Percentiles rank a stretch among this genome's conserved stretches.
phyloP scores from a whole-genome alignment of 306 rosid species.

The Dalbergia cultrata region DNA sequence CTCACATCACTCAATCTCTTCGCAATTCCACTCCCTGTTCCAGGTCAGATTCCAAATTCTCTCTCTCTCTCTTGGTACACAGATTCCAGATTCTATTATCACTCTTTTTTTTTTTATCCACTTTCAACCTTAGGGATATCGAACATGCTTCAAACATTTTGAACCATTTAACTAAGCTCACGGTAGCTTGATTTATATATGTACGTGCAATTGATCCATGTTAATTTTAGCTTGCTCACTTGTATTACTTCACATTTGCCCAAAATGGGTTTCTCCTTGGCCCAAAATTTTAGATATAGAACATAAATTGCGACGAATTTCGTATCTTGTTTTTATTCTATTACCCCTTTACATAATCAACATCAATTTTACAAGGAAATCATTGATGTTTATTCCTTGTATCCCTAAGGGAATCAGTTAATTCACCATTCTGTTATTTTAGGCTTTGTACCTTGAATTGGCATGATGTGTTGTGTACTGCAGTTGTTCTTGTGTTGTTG shows the following conservation, averaged over 20 bases:
- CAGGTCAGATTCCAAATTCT: constrained; percentile 41
- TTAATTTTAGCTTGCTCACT: constrained; percentile 1
- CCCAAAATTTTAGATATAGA: background rate
- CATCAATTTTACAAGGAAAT: background rate
- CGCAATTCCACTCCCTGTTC: constrained; percentile 27
- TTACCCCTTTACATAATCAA: background rate
- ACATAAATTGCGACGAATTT: background rate
- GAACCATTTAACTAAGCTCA: background rate
- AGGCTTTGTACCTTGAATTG: background rate
- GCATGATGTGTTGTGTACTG: constrained; percentile 22
- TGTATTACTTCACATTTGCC: background rate
- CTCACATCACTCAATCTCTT: background rate
- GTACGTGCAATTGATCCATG: background rate
- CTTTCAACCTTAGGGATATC: background rate
- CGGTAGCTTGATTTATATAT: background rate
- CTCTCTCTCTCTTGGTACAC: background rate
- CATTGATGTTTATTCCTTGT: background rate
- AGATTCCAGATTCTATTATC: constrained; percentile 23
- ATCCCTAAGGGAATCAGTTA: background rate
- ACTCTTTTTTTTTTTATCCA: background rate
- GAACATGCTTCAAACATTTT: background rate
- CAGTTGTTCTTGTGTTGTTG: background rate
- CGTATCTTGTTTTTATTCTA: background rate
- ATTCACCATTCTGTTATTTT: constrained; percentile 1
- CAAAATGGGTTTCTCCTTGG: background rate